These are phyloP conservation scores for Cryptococcus neoformans DNA, from an alignment of 1,284 basidiomycete genomes.

Conservation along the genomic window DNA sequence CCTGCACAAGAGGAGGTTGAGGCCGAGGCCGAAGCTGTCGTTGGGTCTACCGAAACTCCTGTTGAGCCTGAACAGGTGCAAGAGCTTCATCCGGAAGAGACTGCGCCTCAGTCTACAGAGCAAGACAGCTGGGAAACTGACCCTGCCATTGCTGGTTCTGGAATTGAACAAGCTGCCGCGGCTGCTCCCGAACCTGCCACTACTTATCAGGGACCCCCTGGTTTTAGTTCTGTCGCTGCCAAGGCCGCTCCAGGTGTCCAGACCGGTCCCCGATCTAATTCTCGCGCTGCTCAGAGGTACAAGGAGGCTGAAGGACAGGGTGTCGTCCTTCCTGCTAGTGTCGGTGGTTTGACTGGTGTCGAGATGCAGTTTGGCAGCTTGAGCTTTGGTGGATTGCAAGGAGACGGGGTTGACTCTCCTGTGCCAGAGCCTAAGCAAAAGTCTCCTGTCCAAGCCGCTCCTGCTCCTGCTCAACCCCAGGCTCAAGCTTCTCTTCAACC, in stretches of 20 bases:
- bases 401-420: slow-evolving; percentile 44
- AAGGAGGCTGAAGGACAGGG: slow-evolving; percentile 49
- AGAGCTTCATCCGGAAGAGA: slow-evolving; percentile 17
- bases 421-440: slow-evolving; percentile 22
- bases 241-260: slow-evolving; percentile 22
- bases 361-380: slow-evolving; percentile 51
- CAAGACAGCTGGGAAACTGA: slow-evolving; percentile 28
- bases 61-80: slow-evolving; percentile 12
- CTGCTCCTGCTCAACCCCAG: slow-evolving; percentile 14
- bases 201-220: slow-evolving; percentile 49
- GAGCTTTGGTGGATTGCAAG: slow-evolving; percentile 48
- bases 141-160: slow-evolving; percentile 42
- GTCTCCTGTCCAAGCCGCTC: slow-evolving; percentile 17
- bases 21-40: slow-evolving; percentile 18
- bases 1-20: slow-evolving; percentile 16
- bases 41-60: neutral
- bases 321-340: slow-evolving; percentile 47
- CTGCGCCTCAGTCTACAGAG: slow-evolving; percentile 8
- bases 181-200: slow-evolving; percentile 38
- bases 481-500: slow-evolving; percentile 14
- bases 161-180: slow-evolving; percentile 22
- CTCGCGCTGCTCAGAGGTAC: slow-evolving; percentile 45
- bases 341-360: slow-evolving; percentile 36
- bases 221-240: slow-evolving; percentile 44
- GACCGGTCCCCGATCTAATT: slow-evolving; percentile 38